A percentile compares a stretch with the other conserved stretches of the same genome.
Evolutionary conservation across 768 basidiomycete species (phyloP).

Genomic region (Mycena epipterygia): DNA sequence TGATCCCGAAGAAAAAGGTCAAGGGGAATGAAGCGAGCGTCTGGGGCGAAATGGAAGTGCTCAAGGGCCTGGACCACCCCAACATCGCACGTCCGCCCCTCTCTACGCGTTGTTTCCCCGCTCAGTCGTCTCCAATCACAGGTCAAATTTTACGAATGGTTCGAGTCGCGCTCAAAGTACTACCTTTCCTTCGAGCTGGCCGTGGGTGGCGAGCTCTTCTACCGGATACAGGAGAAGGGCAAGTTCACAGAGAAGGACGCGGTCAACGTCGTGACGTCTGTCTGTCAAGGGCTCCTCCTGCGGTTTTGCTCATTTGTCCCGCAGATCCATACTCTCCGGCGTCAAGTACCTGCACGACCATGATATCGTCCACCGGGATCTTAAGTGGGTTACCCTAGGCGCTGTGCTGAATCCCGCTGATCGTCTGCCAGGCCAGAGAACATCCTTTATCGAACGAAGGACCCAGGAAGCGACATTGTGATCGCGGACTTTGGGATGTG

Average conservation of each 20-base stretch:
- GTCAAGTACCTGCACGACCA: constrained; percentile 92
- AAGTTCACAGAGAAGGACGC: constrained; percentile 97
- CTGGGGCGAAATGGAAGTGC: constrained; percentile 94
- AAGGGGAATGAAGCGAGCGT: constrained; percentile 92
- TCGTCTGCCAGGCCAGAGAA: constrained; percentile 84
- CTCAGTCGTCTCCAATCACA: constrained; percentile 46
- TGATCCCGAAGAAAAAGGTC: constrained; percentile 96
- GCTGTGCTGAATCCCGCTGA: neutral
- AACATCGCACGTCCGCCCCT: constrained; percentile 77
- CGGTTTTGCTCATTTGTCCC: neutral
- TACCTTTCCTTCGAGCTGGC: constrained; percentile 97
- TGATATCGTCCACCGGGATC: constrained; percentile 95
- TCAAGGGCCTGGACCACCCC: constrained; percentile 90
- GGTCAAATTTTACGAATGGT: constrained; percentile 98
- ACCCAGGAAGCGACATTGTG: constrained; percentile 85
- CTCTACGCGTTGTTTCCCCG: neutral
- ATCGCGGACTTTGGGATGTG: constrained; percentile 99
- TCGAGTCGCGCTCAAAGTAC: constrained; percentile 94
- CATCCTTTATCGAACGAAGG: constrained; percentile 89
- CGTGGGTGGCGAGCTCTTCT: constrained; percentile 94
- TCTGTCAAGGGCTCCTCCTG: constrained; percentile 24
- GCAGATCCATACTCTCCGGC: constrained; percentile 85
- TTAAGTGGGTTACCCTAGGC: constrained; percentile 74
- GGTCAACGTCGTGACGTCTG: constrained; percentile 78
- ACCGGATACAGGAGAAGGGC: constrained; percentile 85